Conservation (phyloP, 2,329 filamentous ascomycete genomes). For the Diplocarpon mali region DNA sequence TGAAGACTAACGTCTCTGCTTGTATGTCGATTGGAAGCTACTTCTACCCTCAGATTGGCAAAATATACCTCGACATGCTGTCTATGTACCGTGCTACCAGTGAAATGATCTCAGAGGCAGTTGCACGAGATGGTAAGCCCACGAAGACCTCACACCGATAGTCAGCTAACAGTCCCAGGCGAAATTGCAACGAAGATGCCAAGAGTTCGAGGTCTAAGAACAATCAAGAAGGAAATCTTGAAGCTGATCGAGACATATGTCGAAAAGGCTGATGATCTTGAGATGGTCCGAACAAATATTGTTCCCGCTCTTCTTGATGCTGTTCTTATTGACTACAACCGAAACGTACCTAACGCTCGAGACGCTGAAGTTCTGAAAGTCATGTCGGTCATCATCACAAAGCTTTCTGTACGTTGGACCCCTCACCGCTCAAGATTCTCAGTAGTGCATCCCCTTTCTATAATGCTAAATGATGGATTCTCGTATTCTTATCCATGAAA, state of each 20-base stretch:
- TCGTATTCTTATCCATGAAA: background rate
- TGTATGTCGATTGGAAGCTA: constrained; percentile 94
- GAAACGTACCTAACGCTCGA: constrained; percentile 88
- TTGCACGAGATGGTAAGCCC: constrained; percentile 64
- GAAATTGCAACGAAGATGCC: constrained; percentile 96
- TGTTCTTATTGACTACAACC: constrained; percentile 90
- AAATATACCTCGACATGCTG: constrained; percentile 96
- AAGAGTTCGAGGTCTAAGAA: constrained; percentile 85
- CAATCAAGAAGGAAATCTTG: constrained; percentile 98
- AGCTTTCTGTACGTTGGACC: constrained; percentile 75
- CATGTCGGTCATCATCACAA: constrained; percentile 95
- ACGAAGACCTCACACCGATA: background rate
- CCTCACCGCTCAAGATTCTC: constrained; percentile 36
- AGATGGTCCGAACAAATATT: constrained; percentile 87
- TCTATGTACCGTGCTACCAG: constrained; percentile 99
- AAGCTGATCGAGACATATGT: constrained; percentile 98
- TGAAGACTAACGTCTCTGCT: constrained; percentile 99
- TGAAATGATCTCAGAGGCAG: constrained; percentile 85
- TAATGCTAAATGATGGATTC: constrained; percentile 9
- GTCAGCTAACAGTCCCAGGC: constrained; percentile 39
- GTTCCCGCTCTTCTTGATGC: constrained; percentile 93
- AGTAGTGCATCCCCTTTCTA: constrained; percentile 27
- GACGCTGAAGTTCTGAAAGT: constrained; percentile 95
- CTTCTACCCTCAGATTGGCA: constrained; percentile 95
- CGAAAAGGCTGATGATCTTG: constrained; percentile 91